Evolutionary conservation across 2,329 filamentous ascomycete species (phyloP), one percentile per base, ranked within the genome.

Genomic region (Xylariaceae sp.): DNA sequence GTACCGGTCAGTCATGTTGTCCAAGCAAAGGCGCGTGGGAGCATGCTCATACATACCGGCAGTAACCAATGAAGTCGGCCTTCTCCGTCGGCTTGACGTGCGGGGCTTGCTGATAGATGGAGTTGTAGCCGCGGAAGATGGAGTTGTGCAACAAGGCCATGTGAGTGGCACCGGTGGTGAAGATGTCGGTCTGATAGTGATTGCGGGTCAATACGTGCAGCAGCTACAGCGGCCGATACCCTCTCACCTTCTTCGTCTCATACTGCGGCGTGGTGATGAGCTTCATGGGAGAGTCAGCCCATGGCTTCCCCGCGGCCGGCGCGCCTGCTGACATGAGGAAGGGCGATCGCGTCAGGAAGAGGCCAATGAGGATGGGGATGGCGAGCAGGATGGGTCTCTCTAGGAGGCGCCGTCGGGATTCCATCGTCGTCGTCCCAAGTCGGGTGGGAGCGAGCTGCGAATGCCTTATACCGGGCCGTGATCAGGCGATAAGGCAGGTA

Each of bases 91-190:
- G 61, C 8, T 61, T 51, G 26, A 79, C 54, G 44, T 70, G 59
- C 9, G 66, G 64, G 1, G 72, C 74, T 52, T 80, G 76, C 25
- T 70, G 65, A 51, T 72, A 77, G 49, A 81, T 77, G 47, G 66
- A 70, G 55, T 81, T 80, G 61, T 73, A 77, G 34, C 74, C 72
- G 26, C 76, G 72, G 42, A 80, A 69, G 46, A 80, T 71, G 36
- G 69, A 60, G 47, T 80, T 80, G 61, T 80, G 75, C 31, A 77
- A 59, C 32, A 78, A 53, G 3, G 67, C 64, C 75, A 78, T 80
- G 54, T 80, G 70, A 12, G 72, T 75, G 0, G 75, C 73, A 15
- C 70, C 71, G 0, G 63, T 65, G 1, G 70, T 75, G 53, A 77
- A 78, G 43, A 75, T 61, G 46, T 78, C 72, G 23, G 67, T 68